Conservation (phyloP, 345 rosid species). For the Rhizophora apiculata region DNA sequence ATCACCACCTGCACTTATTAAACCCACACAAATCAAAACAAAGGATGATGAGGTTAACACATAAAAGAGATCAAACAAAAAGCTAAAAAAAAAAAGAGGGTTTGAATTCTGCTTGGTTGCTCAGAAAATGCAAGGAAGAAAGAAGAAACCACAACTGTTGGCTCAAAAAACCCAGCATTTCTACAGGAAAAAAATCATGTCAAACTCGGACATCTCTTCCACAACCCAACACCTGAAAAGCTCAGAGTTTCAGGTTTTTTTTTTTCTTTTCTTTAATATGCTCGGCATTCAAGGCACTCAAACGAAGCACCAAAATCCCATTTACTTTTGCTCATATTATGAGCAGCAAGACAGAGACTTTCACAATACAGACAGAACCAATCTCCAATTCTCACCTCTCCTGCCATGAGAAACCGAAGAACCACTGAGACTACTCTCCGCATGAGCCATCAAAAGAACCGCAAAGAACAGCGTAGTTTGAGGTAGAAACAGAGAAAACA, state of each 20-base stretch:
- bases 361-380: background rate
- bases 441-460: conserved; percentile 45
- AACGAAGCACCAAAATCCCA: conserved; percentile 11
- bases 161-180: conserved; percentile 9
- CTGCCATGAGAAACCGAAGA: conserved; percentile 25
- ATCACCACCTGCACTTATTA: conserved; percentile 37
- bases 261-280: conserved; percentile 1
- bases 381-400: conserved; percentile 31
- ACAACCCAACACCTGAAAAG: background rate
- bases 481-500: background rate
- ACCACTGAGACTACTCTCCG: conserved; percentile 32
- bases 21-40: conserved; percentile 16
- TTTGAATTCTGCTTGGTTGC: conserved; percentile 16
- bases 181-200: conserved; percentile 2
- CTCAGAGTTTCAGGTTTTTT: conserved; percentile 2
- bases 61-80: background rate
- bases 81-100: background rate
- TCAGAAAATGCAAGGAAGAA: conserved; percentile 15
- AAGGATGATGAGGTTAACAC: background rate
- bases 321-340: conserved; percentile 1
- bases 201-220: background rate
- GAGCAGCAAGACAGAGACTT: background rate
- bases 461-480: conserved; percentile 12
- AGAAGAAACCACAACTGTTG: background rate
- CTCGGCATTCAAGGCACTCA: conserved; percentile 17